phyloP scores from a whole-genome alignment of 2,329 filamentous ascomycete genomes.

The Gliomastix tumulicola region DNA sequence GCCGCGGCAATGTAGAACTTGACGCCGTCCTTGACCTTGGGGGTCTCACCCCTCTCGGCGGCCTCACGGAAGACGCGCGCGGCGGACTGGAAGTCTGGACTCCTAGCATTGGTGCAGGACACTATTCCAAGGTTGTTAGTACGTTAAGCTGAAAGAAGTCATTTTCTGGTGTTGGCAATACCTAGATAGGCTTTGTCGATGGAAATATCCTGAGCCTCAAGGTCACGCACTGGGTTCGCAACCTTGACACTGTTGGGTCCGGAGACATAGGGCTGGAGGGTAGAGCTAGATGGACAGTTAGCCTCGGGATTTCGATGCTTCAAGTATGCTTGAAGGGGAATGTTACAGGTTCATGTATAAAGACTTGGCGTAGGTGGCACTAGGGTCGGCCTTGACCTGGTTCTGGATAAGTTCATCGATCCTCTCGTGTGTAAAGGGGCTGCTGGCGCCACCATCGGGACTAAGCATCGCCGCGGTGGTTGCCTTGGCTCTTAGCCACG shows the following conservation, averaged over 20 bases:
- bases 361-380: constrained; percentile 75
- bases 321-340: too few relatives aligned
- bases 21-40: constrained; percentile 69
- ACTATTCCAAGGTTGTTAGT: too few relatives aligned
- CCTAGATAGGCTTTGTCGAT: constrained; percentile 72
- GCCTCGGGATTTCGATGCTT: too few relatives aligned
- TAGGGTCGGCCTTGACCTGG: constrained; percentile 63
- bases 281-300: too few relatives aligned
- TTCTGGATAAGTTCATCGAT: constrained; percentile 68
- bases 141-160: constrained; percentile 21
- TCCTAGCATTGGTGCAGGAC: constrained; percentile 81
- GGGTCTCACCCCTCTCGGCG: constrained; percentile 49
- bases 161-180: not conserved
- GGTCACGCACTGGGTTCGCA: constrained; percentile 66
- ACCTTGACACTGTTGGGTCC: constrained; percentile 89
- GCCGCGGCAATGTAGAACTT: constrained; percentile 88
- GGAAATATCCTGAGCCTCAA: constrained; percentile 67
- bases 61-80: constrained; percentile 78
- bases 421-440: constrained; percentile 69
- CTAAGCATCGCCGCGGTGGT: constrained; percentile 60
- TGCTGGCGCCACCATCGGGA: too few relatives aligned
- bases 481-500: constrained; percentile 73
- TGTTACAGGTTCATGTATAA: constrained; percentile 77
- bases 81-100: constrained; percentile 74
- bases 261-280: constrained; percentile 73